These are phyloP conservation scores for Plectranthus barbatus DNA, from an alignment of 257 asterid genomes.

Conservation along the genomic window DNA sequence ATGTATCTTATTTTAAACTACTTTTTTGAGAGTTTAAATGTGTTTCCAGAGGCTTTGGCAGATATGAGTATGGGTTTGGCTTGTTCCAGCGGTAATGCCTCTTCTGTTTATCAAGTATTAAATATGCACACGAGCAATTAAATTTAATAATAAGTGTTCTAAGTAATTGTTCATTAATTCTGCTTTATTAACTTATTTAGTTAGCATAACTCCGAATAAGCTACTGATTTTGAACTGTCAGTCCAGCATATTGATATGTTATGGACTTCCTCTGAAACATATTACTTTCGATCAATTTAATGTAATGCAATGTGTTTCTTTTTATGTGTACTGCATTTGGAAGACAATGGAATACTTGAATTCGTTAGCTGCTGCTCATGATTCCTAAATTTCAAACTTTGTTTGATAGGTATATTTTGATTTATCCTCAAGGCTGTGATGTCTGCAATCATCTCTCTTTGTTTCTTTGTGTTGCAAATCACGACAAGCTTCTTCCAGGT, in stretches of 20 bases:
- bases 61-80: conserved; percentile 20
- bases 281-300: background rate
- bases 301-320: background rate
- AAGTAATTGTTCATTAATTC: background rate
- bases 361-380: background rate
- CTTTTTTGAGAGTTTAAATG: conserved; percentile 17
- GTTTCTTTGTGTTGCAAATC: conserved; percentile 95
- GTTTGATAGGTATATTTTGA: conserved; percentile 75
- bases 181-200: background rate
- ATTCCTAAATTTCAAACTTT: conserved; percentile 16
- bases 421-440: conserved; percentile 96
- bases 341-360: background rate
- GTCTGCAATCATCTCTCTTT: conserved; percentile 90
- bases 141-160: background rate
- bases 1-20: conserved; percentile 1
- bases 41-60: conserved; percentile 21
- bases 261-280: background rate
- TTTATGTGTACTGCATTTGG: background rate
- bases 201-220: background rate
- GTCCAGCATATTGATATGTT: background rate
- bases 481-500: conserved; percentile 98
- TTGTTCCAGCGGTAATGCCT: conserved; percentile 14
- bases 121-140: background rate
- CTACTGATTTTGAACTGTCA: background rate
- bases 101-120: conserved; percentile 13